Evolutionary conservation across 768 basidiomycete genomes (phyloP).

Genomic region (Suillus lakei): DNA sequence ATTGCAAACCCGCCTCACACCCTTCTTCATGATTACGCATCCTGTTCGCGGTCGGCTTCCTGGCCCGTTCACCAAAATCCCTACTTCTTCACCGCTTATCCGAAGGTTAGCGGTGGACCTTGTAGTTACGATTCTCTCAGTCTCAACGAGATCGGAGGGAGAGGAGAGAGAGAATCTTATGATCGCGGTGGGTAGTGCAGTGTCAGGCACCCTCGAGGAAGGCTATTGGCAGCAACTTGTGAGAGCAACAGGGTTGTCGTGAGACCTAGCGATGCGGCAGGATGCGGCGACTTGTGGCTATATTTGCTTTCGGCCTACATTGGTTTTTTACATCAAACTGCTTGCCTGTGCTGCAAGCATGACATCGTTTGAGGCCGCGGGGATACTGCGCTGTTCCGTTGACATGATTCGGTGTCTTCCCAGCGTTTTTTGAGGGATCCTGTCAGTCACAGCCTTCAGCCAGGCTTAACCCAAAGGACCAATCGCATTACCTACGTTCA

Average conservation of each 20-base stretch:
- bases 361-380: not conserved
- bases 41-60: conserved; percentile 70
- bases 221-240: conserved; percentile 40
- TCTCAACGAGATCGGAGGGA: conserved; percentile 17
- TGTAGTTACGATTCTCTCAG: conserved; percentile 40
- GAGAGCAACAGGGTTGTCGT: conserved; percentile 19
- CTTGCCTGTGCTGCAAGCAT: not conserved
- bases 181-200: conserved; percentile 30
- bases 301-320: not conserved
- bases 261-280: conserved; percentile 10
- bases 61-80: conserved; percentile 82
- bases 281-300: not conserved
- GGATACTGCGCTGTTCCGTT: not conserved
- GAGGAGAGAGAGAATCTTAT: conserved; percentile 22
- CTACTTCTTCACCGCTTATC: conserved; percentile 40
- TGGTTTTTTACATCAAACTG: not conserved
- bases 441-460: conserved; percentile 1
- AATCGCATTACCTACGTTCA: not conserved
- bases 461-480: not conserved
- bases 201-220: conserved; percentile 31
- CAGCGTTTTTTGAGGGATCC: not conserved
- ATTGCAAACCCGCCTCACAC: conserved; percentile 66
- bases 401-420: not conserved
- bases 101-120: conserved; percentile 71
- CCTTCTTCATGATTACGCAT: conserved; percentile 83